Conservation (phyloP, 768 basidiomycete genomes). For the Xerocomus potaroensis region DNA sequence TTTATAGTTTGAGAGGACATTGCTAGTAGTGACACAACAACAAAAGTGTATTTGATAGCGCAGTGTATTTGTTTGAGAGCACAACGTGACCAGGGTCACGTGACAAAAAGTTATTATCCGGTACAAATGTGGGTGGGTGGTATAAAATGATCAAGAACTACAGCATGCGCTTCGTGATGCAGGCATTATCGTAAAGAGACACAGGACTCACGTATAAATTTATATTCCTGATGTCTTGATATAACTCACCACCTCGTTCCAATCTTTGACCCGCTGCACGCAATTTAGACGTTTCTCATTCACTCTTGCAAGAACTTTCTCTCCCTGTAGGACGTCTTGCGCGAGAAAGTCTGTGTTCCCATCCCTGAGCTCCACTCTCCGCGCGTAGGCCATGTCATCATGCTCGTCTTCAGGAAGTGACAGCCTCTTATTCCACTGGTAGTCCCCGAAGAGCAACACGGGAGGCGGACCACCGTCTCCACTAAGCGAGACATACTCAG, state of each 20-base stretch:
- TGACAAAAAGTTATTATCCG: too few species aligned
- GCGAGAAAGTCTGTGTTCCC: slow-evolving; percentile 55
- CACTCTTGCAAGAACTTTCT: slow-evolving; percentile 43
- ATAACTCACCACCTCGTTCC: slow-evolving; percentile 55
- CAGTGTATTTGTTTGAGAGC: slow-evolving; percentile 40
- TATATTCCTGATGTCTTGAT: slow-evolving; percentile 27
- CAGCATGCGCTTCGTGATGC: too few species aligned
- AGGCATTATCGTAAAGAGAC: background rate
- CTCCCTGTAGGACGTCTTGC: slow-evolving; percentile 33
- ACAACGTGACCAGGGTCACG: slow-evolving; percentile 23
- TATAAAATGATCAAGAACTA: background rate
- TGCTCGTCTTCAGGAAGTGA: slow-evolving; percentile 41
- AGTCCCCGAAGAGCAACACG: slow-evolving; percentile 71
- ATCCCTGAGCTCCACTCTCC: slow-evolving; percentile 40
- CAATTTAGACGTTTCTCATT: slow-evolving; percentile 36
- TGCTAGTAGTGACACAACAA: too few species aligned
- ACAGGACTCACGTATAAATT: background rate
- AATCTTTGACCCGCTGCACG: slow-evolving; percentile 54
- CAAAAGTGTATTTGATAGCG: too few species aligned
- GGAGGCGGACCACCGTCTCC: slow-evolving; percentile 35
- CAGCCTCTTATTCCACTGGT: slow-evolving; percentile 68
- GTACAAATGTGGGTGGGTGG: background rate
- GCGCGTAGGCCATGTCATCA: slow-evolving; percentile 54
- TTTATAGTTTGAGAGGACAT: slow-evolving; percentile 46
- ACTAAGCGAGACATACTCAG: slow-evolving; percentile 24